Percentiles rank a stretch among this genome's conserved stretches.
These are phyloP conservation scores for Crucibulum laeve DNA, from an alignment of 768 basidiomycete species.

Conservation along the genomic window DNA sequence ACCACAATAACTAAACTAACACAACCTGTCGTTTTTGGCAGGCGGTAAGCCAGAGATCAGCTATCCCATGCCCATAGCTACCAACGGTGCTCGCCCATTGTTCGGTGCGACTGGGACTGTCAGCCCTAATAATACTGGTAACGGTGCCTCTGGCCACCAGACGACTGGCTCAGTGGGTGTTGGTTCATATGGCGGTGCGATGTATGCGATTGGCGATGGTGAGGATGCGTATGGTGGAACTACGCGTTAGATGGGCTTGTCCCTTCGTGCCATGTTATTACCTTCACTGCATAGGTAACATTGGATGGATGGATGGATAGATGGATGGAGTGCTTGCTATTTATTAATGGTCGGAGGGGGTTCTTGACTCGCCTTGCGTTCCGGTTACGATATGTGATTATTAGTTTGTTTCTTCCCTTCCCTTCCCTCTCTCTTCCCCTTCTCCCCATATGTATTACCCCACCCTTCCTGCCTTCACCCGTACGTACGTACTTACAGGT, in stretches of 20 bases:
- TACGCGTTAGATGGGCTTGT: not conserved
- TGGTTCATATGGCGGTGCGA: constrained; percentile 17
- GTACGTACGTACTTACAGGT: no score
- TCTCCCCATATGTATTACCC: not conserved
- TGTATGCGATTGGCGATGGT: constrained; percentile 28
- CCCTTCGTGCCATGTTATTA: not conserved
- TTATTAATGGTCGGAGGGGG: no score
- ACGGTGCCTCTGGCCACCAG: constrained; percentile 8
- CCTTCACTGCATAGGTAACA: not conserved
- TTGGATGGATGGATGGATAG: constrained; percentile 3
- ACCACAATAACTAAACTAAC: no score
- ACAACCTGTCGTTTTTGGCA: no score
- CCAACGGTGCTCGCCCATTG: constrained; percentile 12
- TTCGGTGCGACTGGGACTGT: constrained; percentile 14
- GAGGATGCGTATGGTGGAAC: constrained; percentile 16
- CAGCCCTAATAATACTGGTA: constrained; percentile 7
- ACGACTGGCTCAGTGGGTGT: constrained; percentile 6
- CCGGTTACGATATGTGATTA: not conserved
- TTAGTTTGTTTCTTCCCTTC: not conserved
- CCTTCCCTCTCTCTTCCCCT: not conserved
- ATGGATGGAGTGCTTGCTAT: no score
- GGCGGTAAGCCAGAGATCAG: constrained; percentile 11
- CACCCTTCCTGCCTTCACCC: constrained; percentile 5
- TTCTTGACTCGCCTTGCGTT: constrained; percentile 5
- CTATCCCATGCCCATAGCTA: constrained; percentile 17